These are phyloP conservation scores for Ustilago nuda DNA, from an alignment of 1,284 basidiomycete genomes.

Conservation along the genomic window DNA sequence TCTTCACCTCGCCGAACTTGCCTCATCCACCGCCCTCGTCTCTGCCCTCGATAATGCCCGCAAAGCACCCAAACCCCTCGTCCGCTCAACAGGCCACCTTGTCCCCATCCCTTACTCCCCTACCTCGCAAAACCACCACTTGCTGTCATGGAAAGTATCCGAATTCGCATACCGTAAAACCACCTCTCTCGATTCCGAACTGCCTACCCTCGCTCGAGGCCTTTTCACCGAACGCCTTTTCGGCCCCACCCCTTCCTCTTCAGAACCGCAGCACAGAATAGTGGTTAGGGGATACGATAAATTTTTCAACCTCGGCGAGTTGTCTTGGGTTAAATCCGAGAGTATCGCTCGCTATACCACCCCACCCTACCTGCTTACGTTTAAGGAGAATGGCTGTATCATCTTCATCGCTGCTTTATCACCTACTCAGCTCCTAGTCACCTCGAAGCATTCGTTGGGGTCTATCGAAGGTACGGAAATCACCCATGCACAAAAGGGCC, in stretches of 20 bases:
- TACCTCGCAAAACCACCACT: slow-evolving; percentile 22
- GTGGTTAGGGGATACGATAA: slow-evolving; percentile 96
- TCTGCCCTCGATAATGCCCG: slow-evolving; percentile 32
- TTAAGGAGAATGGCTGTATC: slow-evolving; percentile 98
- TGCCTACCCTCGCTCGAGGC: slow-evolving; percentile 66
- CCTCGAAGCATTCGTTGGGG: slow-evolving; percentile 81
- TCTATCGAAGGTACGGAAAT: slow-evolving; percentile 35
- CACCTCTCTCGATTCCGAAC: slow-evolving; percentile 47
- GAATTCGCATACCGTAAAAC: slow-evolving; percentile 68
- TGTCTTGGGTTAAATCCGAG: slow-evolving; percentile 82
- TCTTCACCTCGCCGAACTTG: slow-evolving; percentile 21
- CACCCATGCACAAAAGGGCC: slow-evolving; percentile 81
- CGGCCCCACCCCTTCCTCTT: not conserved
- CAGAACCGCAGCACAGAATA: slow-evolving; percentile 75
- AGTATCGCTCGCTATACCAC: slow-evolving; percentile 74
- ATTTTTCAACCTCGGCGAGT: slow-evolving; percentile 97
- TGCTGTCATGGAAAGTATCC: slow-evolving; percentile 63
- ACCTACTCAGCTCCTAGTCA: slow-evolving; percentile 80
- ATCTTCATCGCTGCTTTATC: slow-evolving; percentile 93
- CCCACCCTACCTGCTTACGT: slow-evolving; percentile 86
- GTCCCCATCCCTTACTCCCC: not conserved
- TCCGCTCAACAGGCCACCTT: slow-evolving; percentile 46
- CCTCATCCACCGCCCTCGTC: slow-evolving; percentile 37
- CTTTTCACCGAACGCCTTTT: slow-evolving; percentile 61
- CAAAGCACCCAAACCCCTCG: slow-evolving; percentile 44